These are phyloP conservation scores for Aspergillus panamensis DNA, from an alignment of 495 filamentous ascomycete species.

Conservation along the genomic window DNA sequence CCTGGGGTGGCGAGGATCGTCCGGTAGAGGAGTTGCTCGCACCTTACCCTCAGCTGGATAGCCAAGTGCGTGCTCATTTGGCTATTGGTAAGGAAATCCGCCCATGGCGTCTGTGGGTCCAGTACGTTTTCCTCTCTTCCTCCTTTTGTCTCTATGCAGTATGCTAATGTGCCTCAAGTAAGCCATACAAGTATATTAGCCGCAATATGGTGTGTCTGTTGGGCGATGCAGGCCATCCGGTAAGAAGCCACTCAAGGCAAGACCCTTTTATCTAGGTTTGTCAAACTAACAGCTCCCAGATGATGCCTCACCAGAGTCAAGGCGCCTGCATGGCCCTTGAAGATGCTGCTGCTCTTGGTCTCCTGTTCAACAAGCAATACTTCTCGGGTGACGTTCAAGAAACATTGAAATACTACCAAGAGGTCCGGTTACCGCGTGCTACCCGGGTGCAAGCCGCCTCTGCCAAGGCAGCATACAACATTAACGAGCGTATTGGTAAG, in stretches of 20 bases:
- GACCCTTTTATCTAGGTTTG: neutral
- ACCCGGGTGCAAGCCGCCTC: constrained; percentile 44
- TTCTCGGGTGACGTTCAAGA: constrained; percentile 41
- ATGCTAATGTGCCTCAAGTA: constrained; percentile 4
- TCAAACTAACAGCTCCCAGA: constrained; percentile 19
- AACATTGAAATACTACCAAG: constrained; percentile 41
- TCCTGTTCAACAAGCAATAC: constrained; percentile 42
- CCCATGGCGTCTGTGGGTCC: constrained; percentile 50
- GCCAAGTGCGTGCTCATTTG: constrained; percentile 38
- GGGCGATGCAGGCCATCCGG: constrained; percentile 40
- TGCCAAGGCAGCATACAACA: constrained; percentile 47
- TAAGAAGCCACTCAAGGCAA: neutral
- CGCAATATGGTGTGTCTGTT: constrained; percentile 35
- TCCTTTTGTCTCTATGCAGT: neutral
- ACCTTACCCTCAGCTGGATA: constrained; percentile 44
- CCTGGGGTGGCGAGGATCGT: constrained; percentile 37
- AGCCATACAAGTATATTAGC: constrained; percentile 40
- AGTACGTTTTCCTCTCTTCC: constrained; percentile 21
- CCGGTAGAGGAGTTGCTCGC: constrained; percentile 42
- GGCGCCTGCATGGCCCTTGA: constrained; percentile 52
- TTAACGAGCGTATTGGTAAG: constrained; percentile 49
- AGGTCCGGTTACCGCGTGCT: constrained; percentile 41
- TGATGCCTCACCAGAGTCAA: constrained; percentile 53
- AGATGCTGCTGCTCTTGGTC: constrained; percentile 46
- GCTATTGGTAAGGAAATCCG: constrained; percentile 43